phyloP scores from a whole-genome alignment of 176 grass and related monocot genomes.

The Alopecurus myosuroides region DNA sequence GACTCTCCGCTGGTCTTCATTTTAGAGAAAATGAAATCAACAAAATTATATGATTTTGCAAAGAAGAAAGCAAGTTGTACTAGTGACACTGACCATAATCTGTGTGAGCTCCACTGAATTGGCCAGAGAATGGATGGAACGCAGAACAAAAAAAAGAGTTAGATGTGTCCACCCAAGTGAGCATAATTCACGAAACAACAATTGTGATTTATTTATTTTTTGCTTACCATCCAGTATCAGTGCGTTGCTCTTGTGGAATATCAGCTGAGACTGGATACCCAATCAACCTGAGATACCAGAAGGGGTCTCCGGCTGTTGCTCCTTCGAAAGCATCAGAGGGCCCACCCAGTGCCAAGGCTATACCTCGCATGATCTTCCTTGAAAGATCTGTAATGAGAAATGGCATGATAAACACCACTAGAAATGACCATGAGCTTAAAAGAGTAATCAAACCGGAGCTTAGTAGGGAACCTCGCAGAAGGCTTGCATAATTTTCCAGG shows the following conservation, averaged over 20 bases:
- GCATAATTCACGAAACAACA: background rate
- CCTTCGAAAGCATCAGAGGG: conserved; percentile 73
- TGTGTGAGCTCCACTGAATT: conserved; percentile 88
- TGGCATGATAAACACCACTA: background rate
- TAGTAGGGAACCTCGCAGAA: conserved; percentile 50
- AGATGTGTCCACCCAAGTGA: background rate
- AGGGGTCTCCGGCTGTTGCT: conserved; percentile 53
- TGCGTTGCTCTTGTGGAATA: conserved; percentile 62
- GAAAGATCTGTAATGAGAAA: conserved; percentile 59
- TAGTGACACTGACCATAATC: conserved; percentile 67
- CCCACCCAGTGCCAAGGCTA: conserved; percentile 78
- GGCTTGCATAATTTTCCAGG: conserved; percentile 66
- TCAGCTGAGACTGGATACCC: conserved; percentile 74
- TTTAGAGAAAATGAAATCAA: background rate
- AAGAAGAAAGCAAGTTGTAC: background rate
- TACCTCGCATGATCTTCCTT: conserved; percentile 94
- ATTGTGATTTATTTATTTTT: background rate
- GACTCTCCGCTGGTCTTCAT: background rate
- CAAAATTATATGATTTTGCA: background rate
- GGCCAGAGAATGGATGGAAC: background rate
- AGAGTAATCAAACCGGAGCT: background rate
- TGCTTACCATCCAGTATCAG: conserved; percentile 78
- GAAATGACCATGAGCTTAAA: background rate
- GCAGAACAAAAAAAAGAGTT: conserved; percentile 27
- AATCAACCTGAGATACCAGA: conserved; percentile 82